Base-by-base conservation (phyloP, 108 stramenopile genomes). In the Aureococcus anophagefferens region DNA sequence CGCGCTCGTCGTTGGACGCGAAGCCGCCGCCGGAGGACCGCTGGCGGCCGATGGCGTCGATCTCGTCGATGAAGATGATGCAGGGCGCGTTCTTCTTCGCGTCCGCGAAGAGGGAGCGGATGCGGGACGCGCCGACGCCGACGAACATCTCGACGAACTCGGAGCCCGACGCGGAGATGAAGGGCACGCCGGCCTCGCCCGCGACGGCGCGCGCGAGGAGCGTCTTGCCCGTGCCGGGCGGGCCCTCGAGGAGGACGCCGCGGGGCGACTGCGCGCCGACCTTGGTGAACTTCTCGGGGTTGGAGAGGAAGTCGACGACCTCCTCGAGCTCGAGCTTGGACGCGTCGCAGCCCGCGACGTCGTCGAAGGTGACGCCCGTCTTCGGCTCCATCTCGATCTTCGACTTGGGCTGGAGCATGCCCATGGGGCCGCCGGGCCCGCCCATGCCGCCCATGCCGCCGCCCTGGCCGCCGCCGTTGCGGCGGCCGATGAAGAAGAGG, bases 331-430 rank as follows among this genome's bases (percentile, higher is more conserved):
- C 96, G 35, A 68, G 76, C 51, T 92, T 70, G 33, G 92, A 81
- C 63, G 69, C 88, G 68, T 98, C 95, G 73, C 93, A 94, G 64
- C 97, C 97, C 16, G 94, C 95, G n/a, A 98, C 95, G 72, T 88
- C 94, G 59, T 89, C 89, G 82, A 98, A 98, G 63, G 89, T 94
- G 7, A 78, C 77, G 31, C 79, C 77, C 25, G 79, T 80, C 74
- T 80, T 72, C 9, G 79, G 79, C 72, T 75, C 74, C 62, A 78
- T 44, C 68, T 78, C 62, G 62, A 80, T 46, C 85, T 90, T 81
- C 25, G 91, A 88, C 87, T 91, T 90, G 77, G 85, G 77, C 83
- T 93, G 93, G 65, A 91, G 88, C 72, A 96, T 90, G 16, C 86
- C 87, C 83, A 90, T 86, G 76, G 90, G 90, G 67, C 91, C 91